Evolutionary conservation across 495 filamentous ascomycete species (phyloP).

Genomic region (Talaromyces liani): DNA sequence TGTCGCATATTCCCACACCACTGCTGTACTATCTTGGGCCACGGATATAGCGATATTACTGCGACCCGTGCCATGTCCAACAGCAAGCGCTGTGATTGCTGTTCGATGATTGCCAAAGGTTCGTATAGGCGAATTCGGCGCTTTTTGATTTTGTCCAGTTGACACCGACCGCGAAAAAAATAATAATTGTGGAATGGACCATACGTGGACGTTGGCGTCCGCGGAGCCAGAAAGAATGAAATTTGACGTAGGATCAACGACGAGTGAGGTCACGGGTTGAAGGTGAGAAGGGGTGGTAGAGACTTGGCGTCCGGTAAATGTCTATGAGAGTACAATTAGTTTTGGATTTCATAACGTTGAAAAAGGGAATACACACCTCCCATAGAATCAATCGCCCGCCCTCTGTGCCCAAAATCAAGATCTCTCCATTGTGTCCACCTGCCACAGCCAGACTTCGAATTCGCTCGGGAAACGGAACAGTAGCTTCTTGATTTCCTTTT

Average conservation of each 20-base stretch:
- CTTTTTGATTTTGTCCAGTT: conserved; percentile 26
- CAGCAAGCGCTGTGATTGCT: conserved; percentile 62
- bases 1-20: conserved; percentile 83
- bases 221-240: conserved; percentile 82
- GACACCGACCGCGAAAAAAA: conserved; percentile 46
- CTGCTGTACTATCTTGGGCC: conserved; percentile 71
- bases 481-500: conserved; percentile 77
- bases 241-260: conserved; percentile 60
- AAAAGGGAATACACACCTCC: conserved; percentile 58
- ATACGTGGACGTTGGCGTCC: conserved; percentile 85
- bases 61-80: conserved; percentile 59
- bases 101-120: conserved; percentile 73
- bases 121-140: conserved; percentile 47
- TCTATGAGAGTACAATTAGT: conserved; percentile 40
- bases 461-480: conserved; percentile 77
- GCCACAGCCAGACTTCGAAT: conserved; percentile 64
- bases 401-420: conserved; percentile 77
- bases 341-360: background rate
- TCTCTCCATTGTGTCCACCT: conserved; percentile 51
- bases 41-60: conserved; percentile 72
- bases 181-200: conserved; percentile 71
- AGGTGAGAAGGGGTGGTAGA: conserved; percentile 84
- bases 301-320: conserved; percentile 77
- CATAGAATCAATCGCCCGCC: conserved; percentile 82
- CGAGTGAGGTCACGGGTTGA: conserved; percentile 71